Conservation (phyloP, 176 grass and related monocot genomes). For the Oryza punctata region DNA sequence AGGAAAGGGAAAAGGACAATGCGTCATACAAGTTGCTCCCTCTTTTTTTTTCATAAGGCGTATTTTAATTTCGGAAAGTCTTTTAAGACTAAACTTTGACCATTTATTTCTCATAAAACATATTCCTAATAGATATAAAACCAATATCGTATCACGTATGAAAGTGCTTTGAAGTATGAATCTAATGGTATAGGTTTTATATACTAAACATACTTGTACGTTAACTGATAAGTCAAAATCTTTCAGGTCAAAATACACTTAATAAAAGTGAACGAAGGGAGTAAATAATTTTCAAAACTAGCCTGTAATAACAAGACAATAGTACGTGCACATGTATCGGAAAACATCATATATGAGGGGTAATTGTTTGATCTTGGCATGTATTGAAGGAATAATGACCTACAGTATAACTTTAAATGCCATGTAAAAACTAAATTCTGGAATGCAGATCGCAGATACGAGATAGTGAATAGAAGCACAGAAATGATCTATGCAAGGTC, state of each 20-base stretch:
- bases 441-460: neutral
- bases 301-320: neutral
- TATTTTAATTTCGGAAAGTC: too few species aligned
- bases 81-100: too few species aligned
- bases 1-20: constrained; percentile 20
- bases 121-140: too few species aligned
- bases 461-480: neutral
- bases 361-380: neutral
- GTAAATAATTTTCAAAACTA: neutral
- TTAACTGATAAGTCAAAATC: too few species aligned
- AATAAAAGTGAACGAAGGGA: too few species aligned
- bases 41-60: too few species aligned
- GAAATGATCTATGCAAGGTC: neutral
- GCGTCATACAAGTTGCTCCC: neutral
- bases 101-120: too few species aligned
- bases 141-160: too few species aligned
- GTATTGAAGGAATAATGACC: neutral
- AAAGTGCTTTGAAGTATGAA: too few species aligned
- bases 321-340: neutral
- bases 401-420: neutral
- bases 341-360: neutral
- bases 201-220: too few species aligned
- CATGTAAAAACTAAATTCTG: neutral
- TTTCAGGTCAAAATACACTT: too few species aligned
- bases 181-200: too few species aligned